These are phyloP conservation scores for Reutealis trisperma DNA, from an alignment of 345 rosid species.

Conservation along the genomic window DNA sequence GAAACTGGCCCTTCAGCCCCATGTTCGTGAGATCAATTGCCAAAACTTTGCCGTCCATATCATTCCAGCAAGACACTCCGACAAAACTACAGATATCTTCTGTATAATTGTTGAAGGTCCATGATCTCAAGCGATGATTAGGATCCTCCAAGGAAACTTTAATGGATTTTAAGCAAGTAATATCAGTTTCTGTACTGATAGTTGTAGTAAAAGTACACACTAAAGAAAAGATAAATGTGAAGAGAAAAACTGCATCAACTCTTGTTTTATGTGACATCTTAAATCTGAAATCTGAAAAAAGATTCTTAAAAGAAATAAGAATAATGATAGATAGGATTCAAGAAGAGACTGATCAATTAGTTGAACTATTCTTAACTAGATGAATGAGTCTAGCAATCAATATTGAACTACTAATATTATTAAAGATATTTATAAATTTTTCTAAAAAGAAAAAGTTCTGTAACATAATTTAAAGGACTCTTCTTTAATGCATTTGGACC, in stretches of 20 bases:
- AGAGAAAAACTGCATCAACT: neutral
- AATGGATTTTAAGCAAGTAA: slow-evolving; percentile 9
- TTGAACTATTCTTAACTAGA: no score
- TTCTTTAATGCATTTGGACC: no score
- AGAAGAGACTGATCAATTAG: no score
- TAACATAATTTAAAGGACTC: no score
- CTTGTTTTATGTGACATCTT: neutral
- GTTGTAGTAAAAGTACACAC: neutral
- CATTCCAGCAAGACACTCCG: slow-evolving; percentile 28
- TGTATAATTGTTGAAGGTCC: slow-evolving; percentile 18
- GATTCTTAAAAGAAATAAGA: no score
- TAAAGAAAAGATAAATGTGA: neutral
- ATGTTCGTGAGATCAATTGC: slow-evolving; percentile 11
- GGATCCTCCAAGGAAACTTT: neutral
- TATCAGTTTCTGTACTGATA: neutral
- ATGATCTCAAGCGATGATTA: neutral
- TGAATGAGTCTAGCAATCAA: no score
- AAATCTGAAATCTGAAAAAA: no score
- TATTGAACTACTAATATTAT: no score
- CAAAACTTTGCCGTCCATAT: slow-evolving; percentile 6
- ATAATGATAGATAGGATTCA: no score
- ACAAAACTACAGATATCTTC: slow-evolving; percentile 19
- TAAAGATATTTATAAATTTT: no score
- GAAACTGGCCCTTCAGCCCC: slow-evolving; percentile 36
- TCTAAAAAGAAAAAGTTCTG: no score